These are phyloP conservation scores for Hortiboletus flavorubellus DNA, from an alignment of 768 basidiomycete species.

Conservation along the genomic window DNA sequence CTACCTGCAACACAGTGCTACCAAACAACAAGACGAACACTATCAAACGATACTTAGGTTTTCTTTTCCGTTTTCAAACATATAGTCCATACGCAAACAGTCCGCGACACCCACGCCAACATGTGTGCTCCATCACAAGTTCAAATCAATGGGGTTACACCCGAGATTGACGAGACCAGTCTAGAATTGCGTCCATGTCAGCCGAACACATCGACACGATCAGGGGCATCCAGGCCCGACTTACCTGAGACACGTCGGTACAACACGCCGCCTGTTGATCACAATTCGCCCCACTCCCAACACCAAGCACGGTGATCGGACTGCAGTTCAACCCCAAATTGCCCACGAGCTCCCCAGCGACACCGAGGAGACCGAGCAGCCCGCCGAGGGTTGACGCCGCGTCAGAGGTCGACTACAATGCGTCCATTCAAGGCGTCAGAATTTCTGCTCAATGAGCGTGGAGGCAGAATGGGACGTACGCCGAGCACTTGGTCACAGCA, in stretches of 20 bases:
- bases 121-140: no score
- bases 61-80: no score
- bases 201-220: background rate
- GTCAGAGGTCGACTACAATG: background rate
- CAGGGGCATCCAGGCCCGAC: background rate
- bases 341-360: background rate
- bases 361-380: background rate
- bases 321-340: slow-evolving; percentile 2
- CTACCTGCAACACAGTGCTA: no score
- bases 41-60: no score
- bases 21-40: no score
- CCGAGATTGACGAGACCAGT: slow-evolving; percentile 10
- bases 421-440: background rate
- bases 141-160: slow-evolving; percentile 13
- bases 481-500: slow-evolving; percentile 5
- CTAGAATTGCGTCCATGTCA: background rate
- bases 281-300: background rate
- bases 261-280: slow-evolving; percentile 9
- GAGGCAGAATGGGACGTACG: background rate
- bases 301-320: slow-evolving; percentile 6
- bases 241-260: background rate
- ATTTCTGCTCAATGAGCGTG: background rate
- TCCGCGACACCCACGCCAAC: no score
- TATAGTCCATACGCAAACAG: no score
- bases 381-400: background rate